phyloP scores from a whole-genome alignment of 257 asterid genomes.

The Solanum appendiculatum region DNA sequence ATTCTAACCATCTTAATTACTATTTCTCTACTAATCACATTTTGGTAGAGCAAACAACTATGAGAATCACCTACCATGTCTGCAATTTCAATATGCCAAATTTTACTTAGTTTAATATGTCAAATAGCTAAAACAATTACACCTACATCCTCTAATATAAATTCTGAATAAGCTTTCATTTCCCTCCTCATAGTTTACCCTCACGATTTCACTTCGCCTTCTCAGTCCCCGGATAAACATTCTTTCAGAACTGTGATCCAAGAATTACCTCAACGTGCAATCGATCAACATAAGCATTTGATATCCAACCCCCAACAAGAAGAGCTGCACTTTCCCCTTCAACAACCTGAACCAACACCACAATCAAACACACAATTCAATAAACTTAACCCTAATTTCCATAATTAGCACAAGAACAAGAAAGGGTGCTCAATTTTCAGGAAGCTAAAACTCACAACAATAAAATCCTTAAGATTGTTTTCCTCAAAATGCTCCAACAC shows the following conservation, averaged over 20 bases:
- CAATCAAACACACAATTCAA: constrained; percentile 5
- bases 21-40: neutral
- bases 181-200: neutral
- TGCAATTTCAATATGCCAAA: neutral
- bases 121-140: neutral
- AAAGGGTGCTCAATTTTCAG: neutral
- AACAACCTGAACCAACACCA: constrained; percentile 45
- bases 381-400: neutral
- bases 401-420: neutral
- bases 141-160: neutral
- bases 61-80: neutral
- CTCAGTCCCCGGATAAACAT: neutral
- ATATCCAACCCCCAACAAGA: constrained; percentile 81
- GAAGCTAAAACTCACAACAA: constrained; percentile 39
- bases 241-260: neutral
- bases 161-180: neutral
- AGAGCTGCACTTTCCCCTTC: constrained; percentile 86
- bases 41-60: neutral
- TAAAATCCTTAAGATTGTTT: constrained; percentile 58
- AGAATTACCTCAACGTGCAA: constrained; percentile 69
- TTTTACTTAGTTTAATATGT: neutral
- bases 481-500: constrained; percentile 84
- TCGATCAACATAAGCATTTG: constrained; percentile 74
- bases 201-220: neutral
- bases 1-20: neutral